Evolutionary conservation across 1,284 basidiomycete genomes (phyloP).

Genomic region (Puccinia hordei): DNA sequence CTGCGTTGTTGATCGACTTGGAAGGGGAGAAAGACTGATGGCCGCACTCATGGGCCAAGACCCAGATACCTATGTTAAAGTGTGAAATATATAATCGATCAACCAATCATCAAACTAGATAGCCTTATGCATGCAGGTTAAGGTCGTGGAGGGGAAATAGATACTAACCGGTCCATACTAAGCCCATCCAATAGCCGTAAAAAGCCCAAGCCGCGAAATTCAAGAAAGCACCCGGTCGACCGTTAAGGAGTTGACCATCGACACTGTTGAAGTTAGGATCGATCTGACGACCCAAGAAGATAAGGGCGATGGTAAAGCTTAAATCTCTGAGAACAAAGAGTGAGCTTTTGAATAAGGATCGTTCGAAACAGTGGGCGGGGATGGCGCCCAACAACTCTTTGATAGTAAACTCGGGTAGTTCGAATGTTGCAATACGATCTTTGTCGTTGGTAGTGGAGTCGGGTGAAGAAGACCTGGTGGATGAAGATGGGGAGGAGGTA

Average conservation of each 20-base stretch:
- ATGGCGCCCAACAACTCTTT: conserved; percentile 85
- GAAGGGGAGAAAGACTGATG: conserved; percentile 97
- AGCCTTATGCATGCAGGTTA: neutral
- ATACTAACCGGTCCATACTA: conserved; percentile 47
- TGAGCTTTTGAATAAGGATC: conserved; percentile 81
- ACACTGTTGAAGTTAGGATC: conserved; percentile 32
- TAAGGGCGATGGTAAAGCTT: conserved; percentile 21
- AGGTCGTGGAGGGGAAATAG: neutral
- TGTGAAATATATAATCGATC: no score
- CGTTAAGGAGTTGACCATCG: conserved; percentile 25
- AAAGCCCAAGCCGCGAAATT: conserved; percentile 67
- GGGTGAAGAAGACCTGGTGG: conserved; percentile 39
- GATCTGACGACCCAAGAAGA: conserved; percentile 29
- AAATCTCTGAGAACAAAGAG: conserved; percentile 66
- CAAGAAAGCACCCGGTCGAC: conserved; percentile 27
- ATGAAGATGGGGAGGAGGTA: conserved; percentile 12
- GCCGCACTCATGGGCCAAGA: conserved; percentile 63
- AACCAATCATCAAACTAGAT: no score
- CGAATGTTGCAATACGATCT: neutral
- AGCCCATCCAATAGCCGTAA: conserved; percentile 56
- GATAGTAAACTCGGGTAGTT: conserved; percentile 64
- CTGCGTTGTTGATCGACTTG: conserved; percentile 87
- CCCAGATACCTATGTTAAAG: conserved; percentile 49
- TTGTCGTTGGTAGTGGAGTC: conserved; percentile 12
- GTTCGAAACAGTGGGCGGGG: conserved; percentile 85